These are phyloP conservation scores for Coffea humblotiana DNA, from an alignment of 305 asterid species.

Conservation along the genomic window DNA sequence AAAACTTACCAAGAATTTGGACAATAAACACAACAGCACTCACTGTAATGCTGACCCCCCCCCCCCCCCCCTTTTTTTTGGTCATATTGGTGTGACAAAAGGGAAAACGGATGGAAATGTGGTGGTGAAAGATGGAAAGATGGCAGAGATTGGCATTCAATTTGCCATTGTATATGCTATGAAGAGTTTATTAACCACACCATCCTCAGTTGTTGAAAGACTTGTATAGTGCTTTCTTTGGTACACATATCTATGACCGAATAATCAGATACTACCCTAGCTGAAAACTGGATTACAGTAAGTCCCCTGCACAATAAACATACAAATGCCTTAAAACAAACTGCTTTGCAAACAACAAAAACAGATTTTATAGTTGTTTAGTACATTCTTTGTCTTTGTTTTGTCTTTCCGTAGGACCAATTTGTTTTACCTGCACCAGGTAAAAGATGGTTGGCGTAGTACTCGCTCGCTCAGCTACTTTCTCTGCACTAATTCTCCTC, in stretches of 20 bases:
- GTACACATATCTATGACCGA: conserved; percentile 91
- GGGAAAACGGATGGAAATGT: neutral
- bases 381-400: neutral
- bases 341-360: neutral
- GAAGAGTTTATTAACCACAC: conserved; percentile 40
- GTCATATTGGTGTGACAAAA: neutral
- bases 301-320: conserved; percentile 71
- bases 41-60: no score
- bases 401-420: conserved; percentile 7
- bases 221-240: conserved; percentile 81
- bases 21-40: neutral
- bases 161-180: neutral
- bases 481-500: conserved; percentile 93
- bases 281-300: conserved; percentile 81
- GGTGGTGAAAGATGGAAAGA: no score
- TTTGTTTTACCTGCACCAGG: conserved; percentile 74
- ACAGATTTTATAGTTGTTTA: neutral
- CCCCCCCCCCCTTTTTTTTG: neutral
- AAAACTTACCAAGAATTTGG: no score
- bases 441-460: conserved; percentile 69
- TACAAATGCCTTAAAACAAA: conserved; percentile 10
- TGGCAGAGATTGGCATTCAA: neutral
- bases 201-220: conserved; percentile 88
- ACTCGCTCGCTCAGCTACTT: conserved; percentile 84
- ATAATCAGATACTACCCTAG: conserved; percentile 58